phyloP scores from a whole-genome alignment of 805 yeast genomes.

The Torulaspora franciscae region DNA sequence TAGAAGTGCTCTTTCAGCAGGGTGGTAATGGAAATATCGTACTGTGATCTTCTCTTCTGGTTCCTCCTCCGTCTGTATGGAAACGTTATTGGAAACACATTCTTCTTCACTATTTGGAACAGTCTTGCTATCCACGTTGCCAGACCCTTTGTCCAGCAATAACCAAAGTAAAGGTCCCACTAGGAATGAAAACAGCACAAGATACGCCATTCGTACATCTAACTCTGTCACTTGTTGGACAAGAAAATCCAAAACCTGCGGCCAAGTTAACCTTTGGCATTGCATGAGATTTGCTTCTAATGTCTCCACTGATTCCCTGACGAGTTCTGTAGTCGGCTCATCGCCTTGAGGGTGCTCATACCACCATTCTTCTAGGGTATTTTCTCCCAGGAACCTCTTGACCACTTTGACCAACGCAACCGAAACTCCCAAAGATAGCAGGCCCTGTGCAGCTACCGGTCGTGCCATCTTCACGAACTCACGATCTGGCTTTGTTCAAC shows the following conservation, averaged over 20 bases:
- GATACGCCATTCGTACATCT: slow-evolving; percentile 11
- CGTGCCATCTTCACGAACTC: slow-evolving; percentile 14
- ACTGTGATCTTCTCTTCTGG: slow-evolving; percentile 3
- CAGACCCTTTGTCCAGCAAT: neutral
- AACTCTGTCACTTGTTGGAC: slow-evolving; percentile 7
- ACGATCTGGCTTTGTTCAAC: neutral
- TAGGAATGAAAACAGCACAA: slow-evolving; percentile 6
- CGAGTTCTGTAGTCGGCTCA: neutral
- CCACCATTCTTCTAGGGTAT: slow-evolving; percentile 17
- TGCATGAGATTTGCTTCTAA: neutral
- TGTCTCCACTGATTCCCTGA: neutral
- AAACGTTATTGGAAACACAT: neutral
- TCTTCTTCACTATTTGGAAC: neutral
- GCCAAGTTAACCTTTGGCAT: slow-evolving; percentile 6
- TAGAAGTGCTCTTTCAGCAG: slow-evolving; percentile 24
- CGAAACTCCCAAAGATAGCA: slow-evolving; percentile 18
- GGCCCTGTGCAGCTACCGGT: slow-evolving; percentile 18
- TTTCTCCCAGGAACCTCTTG: slow-evolving; percentile 6
- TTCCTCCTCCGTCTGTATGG: slow-evolving; percentile 9
- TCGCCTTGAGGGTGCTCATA: neutral
- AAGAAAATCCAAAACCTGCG: slow-evolving; percentile 10
- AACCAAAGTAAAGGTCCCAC: slow-evolving; percentile 10
- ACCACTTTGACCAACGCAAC: slow-evolving; percentile 18
- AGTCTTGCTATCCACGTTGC: neutral
- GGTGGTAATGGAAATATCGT: slow-evolving; percentile 10